Conservation (phyloP, 2,329 filamentous ascomycete genomes). For the Paecilomyces formosus region DNA sequence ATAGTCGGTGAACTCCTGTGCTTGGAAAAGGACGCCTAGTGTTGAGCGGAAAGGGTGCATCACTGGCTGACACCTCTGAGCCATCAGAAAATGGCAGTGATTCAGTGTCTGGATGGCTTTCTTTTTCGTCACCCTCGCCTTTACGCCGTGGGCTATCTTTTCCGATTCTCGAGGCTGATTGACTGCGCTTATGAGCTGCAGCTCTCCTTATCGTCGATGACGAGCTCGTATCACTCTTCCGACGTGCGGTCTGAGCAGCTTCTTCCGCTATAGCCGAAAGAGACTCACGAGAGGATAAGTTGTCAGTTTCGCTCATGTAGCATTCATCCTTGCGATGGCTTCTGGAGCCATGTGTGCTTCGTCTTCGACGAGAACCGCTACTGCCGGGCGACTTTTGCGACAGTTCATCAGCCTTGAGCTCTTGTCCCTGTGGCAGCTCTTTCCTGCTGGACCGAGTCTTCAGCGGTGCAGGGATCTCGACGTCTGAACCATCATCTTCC, state of each 20-base stretch:
- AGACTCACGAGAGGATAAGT: neutral
- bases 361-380: neutral
- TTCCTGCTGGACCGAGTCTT: conserved; percentile 33
- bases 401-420: neutral
- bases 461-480: conserved; percentile 33
- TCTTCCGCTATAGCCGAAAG: neutral
- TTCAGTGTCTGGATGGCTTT: conserved; percentile 16
- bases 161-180: conserved; percentile 8
- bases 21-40: conserved; percentile 43
- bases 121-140: conserved; percentile 16
- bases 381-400: neutral
- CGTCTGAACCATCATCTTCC: conserved; percentile 29
- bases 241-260: neutral
- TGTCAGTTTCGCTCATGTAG: neutral
- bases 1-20: conserved; percentile 47
- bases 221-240: conserved; percentile 12
- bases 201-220: conserved; percentile 16
- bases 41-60: conserved; percentile 32
- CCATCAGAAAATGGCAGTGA: conserved; percentile 25
- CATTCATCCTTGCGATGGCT: neutral
- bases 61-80: conserved; percentile 29
- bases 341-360: neutral
- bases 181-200: conserved; percentile 11
- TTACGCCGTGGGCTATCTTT: conserved; percentile 13
- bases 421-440: conserved; percentile 11